Percentiles rank a stretch among this genome's conserved stretches.
These are phyloP conservation scores for Mortierella polycephala DNA, from an alignment of 371 early-diverging fungal genomes.

Conservation along the genomic window DNA sequence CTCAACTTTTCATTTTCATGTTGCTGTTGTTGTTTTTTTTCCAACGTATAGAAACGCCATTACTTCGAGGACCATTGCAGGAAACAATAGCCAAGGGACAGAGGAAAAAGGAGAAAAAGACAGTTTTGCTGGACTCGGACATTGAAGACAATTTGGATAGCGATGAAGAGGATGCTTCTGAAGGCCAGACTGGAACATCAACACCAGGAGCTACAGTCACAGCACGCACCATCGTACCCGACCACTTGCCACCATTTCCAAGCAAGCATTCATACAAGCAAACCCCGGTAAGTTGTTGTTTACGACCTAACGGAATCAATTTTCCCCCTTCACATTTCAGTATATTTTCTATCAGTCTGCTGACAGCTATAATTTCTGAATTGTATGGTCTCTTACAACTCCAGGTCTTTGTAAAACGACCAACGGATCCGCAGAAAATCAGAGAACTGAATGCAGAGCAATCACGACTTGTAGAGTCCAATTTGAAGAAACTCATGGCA, in stretches of 20 bases:
- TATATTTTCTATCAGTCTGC: background rate
- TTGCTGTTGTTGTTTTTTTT: conserved; percentile 2
- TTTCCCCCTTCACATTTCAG: background rate
- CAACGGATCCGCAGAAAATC: conserved; percentile 69
- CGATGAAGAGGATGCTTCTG: conserved; percentile 34
- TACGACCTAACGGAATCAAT: background rate
- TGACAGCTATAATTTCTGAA: background rate
- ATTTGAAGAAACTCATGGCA: conserved; percentile 68
- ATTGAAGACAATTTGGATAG: conserved; percentile 49
- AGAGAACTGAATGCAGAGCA: conserved; percentile 71
- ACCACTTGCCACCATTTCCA: conserved; percentile 67
- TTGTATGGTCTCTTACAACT: background rate
- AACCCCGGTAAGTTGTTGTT: conserved; percentile 63
- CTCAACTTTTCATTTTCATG: background rate
- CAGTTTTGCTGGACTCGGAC: conserved; percentile 33
- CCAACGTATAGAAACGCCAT: conserved; percentile 21
- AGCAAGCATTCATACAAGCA: conserved; percentile 70
- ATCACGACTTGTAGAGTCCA: conserved; percentile 71
- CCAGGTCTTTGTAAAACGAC: conserved; percentile 68
- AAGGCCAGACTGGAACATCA: conserved; percentile 26
- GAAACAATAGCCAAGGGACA: conserved; percentile 36
- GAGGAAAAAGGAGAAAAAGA: conserved; percentile 30
- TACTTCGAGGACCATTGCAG: conserved; percentile 41
- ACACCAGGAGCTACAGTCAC: conserved; percentile 40
- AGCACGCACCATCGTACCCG: conserved; percentile 61